Percentiles rank a stretch among this genome's conserved stretches.
Evolutionary conservation across 2,329 filamentous ascomycete species (phyloP).

Genomic region (Cladosporium phlei): DNA sequence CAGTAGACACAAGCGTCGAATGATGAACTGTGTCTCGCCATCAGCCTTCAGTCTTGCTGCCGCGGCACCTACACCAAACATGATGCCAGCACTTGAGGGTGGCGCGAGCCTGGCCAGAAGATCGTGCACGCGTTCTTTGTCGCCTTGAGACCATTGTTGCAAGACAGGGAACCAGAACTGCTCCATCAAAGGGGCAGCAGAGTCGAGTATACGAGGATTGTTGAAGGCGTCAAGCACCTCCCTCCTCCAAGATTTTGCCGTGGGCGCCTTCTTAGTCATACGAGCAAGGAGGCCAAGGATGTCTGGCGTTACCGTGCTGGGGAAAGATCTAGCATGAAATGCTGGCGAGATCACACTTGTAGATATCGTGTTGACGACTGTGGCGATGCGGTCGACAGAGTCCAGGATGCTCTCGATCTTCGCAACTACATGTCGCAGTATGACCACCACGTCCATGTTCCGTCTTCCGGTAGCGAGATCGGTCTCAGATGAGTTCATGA

Average conservation of each 20-base stretch:
- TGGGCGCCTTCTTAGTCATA: slow-evolving; percentile 69
- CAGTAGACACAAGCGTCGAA: slow-evolving; percentile 75
- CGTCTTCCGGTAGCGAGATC: neutral
- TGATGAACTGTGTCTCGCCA: slow-evolving; percentile 82
- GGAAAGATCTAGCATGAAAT: slow-evolving; percentile 79
- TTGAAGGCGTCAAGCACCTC: slow-evolving; percentile 91
- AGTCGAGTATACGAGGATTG: slow-evolving; percentile 78
- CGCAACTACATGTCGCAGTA: slow-evolving; percentile 73
- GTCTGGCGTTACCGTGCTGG: slow-evolving; percentile 70
- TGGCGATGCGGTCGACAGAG: slow-evolving; percentile 76
- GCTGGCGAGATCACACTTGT: slow-evolving; percentile 76
- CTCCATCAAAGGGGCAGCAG: slow-evolving; percentile 59
- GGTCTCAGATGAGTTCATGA: neutral
- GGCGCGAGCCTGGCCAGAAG: slow-evolving; percentile 72
- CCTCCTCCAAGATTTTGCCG: slow-evolving; percentile 87
- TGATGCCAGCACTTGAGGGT: slow-evolving; percentile 88
- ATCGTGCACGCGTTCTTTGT: slow-evolving; percentile 85
- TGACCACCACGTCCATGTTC: slow-evolving; percentile 63
- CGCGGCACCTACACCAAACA: slow-evolving; percentile 95
- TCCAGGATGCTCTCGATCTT: slow-evolving; percentile 77
- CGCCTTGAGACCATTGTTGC: slow-evolving; percentile 74
- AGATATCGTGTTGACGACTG: slow-evolving; percentile 74
- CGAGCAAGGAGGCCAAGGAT: slow-evolving; percentile 71
- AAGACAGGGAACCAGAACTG: slow-evolving; percentile 78
- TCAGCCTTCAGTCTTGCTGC: slow-evolving; percentile 93